Evolutionary conservation across 2,329 filamentous ascomycete species (phyloP).

Genomic region (Plectosphaerella cucumerina): DNA sequence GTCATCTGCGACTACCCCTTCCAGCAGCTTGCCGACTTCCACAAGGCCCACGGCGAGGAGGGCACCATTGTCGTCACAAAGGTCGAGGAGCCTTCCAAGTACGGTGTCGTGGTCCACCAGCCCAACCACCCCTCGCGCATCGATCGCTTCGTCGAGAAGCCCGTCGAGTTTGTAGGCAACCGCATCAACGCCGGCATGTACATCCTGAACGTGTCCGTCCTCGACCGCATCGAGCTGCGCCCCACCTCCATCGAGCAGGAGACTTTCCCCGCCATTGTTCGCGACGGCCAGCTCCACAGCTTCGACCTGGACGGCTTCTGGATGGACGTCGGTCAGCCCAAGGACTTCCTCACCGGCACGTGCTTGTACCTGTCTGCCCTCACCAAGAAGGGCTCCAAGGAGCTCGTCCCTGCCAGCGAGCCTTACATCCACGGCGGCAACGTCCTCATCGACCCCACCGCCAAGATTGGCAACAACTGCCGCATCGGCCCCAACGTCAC

Average conservation of each 20-base stretch:
- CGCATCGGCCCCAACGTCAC: slow-evolving; percentile 96
- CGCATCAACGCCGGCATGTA: slow-evolving; percentile 98
- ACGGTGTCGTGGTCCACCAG: slow-evolving; percentile 97
- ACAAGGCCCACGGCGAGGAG: slow-evolving; percentile 89
- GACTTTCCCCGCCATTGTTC: slow-evolving; percentile 92
- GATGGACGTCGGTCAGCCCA: slow-evolving; percentile 99
- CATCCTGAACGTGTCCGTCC: slow-evolving; percentile 89
- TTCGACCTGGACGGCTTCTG: slow-evolving; percentile 97
- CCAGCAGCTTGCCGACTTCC: slow-evolving; percentile 82
- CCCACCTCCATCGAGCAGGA: slow-evolving; percentile 98
- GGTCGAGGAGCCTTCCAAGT: slow-evolving; percentile 98
- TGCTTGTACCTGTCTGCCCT: slow-evolving; percentile 94
- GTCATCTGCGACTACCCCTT: slow-evolving; percentile 98
- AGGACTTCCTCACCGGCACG: slow-evolving; percentile 94
- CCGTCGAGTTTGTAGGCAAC: slow-evolving; percentile 97
- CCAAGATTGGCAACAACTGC: slow-evolving; percentile 98
- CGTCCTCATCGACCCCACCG: slow-evolving; percentile 87
- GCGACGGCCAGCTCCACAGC: slow-evolving; percentile 86
- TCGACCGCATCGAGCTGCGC: slow-evolving; percentile 88
- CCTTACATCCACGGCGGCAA: slow-evolving; percentile 89
- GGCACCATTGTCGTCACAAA: slow-evolving; percentile 98
- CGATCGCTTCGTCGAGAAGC: slow-evolving; percentile 99
- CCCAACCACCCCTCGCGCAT: slow-evolving; percentile 86
- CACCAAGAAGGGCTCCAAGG: slow-evolving; percentile 83
- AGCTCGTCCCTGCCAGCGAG: slow-evolving; percentile 69